Evolutionary conservation across 164 flowering plant genomes (phyloP).

Genomic region (Piper betle): DNA sequence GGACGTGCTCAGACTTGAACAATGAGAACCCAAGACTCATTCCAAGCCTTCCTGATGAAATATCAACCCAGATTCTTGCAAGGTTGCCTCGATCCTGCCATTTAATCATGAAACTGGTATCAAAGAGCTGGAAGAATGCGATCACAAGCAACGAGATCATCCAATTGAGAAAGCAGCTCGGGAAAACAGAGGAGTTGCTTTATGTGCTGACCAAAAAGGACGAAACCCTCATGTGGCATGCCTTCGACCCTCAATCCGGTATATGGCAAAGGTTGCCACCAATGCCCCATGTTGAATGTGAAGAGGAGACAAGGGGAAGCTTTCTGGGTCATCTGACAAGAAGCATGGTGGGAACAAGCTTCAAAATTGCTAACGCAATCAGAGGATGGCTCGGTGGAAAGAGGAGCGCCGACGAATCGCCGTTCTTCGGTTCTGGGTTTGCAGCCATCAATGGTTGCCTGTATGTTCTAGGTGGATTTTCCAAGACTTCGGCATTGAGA

Average conservation of each 20-base stretch:
- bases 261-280: conserved; percentile 72
- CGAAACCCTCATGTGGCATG: conserved; percentile 53
- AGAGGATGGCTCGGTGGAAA: conserved; percentile 64
- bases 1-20: conserved; percentile 22
- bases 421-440: conserved; percentile 69
- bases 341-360: conserved; percentile 37
- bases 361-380: conserved; percentile 44
- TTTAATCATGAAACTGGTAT: conserved; percentile 42
- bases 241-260: conserved; percentile 50
- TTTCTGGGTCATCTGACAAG: conserved; percentile 29
- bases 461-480: conserved; percentile 80
- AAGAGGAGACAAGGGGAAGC: conserved; percentile 32
- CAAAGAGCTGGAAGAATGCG: conserved; percentile 57
- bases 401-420: conserved; percentile 38
- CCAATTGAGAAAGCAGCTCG: conserved; percentile 49
- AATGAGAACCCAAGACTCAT: conserved; percentile 47
- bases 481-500: conserved; percentile 46
- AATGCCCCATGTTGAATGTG: conserved; percentile 42
- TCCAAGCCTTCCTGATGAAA: conserved; percentile 81
- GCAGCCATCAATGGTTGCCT: conserved; percentile 74
- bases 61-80: conserved; percentile 74
- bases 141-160: conserved; percentile 43
- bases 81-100: conserved; percentile 55
- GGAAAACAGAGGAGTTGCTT: conserved; percentile 70
- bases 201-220: conserved; percentile 49